These are phyloP conservation scores for Metarhizium guizhouense DNA, from an alignment of 2,329 filamentous ascomycete genomes.

Conservation along the genomic window DNA sequence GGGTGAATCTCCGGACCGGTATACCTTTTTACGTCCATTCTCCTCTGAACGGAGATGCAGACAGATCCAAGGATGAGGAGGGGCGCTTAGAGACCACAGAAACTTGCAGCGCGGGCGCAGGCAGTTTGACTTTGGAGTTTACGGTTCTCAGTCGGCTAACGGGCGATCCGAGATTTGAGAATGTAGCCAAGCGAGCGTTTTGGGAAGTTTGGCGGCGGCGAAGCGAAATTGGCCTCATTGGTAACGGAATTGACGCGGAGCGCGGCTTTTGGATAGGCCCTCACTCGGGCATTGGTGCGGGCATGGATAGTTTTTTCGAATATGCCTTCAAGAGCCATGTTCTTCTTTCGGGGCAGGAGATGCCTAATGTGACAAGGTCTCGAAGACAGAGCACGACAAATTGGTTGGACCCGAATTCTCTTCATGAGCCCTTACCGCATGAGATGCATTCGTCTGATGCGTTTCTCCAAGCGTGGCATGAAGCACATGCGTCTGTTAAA, in stretches of 20 bases:
- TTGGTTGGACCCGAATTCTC: slow-evolving; percentile 55
- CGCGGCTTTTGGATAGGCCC: slow-evolving; percentile 80
- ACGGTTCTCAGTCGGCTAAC: slow-evolving; percentile 82
- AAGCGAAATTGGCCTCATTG: slow-evolving; percentile 79
- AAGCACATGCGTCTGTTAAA: slow-evolving; percentile 79
- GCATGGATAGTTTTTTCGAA: slow-evolving; percentile 97
- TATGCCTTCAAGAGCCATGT: slow-evolving; percentile 95
- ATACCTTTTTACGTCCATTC: slow-evolving; percentile 90
- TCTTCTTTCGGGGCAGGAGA: slow-evolving; percentile 66
- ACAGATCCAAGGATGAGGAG: slow-evolving; percentile 21
- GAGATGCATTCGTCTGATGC: slow-evolving; percentile 64
- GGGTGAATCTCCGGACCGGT: slow-evolving; percentile 83
- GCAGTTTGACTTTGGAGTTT: slow-evolving; percentile 88
- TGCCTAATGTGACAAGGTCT: slow-evolving; percentile 38
- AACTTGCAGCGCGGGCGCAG: slow-evolving; percentile 94
- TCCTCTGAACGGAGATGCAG: slow-evolving; percentile 55
- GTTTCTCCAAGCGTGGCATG: slow-evolving; percentile 76
- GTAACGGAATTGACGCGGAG: slow-evolving; percentile 87
- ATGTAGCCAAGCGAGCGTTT: slow-evolving; percentile 82
- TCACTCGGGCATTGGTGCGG: slow-evolving; percentile 90
- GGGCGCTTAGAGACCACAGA: slow-evolving; percentile 69
- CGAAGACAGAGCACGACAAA: slow-evolving; percentile 29
- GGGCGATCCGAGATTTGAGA: slow-evolving; percentile 80
- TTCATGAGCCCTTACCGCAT: slow-evolving; percentile 51
- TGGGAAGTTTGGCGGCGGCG: slow-evolving; percentile 93